A percentile compares a stretch with the other conserved stretches of the same genome.
phyloP scores from a whole-genome alignment of 163 green algal genomes.

The Chlorella variabilis region DNA sequence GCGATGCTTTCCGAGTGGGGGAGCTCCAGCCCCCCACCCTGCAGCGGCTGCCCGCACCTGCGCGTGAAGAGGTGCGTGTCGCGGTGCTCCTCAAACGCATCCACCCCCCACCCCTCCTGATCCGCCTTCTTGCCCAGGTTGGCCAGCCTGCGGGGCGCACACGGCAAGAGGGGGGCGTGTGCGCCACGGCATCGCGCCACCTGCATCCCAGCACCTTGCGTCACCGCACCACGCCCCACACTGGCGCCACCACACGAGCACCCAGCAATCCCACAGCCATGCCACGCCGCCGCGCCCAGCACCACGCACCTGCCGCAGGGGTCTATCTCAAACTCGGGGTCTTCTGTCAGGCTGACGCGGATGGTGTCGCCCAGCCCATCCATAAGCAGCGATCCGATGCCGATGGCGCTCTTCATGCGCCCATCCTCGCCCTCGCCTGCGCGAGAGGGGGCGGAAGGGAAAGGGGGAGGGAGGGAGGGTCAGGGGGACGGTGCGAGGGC shows the following conservation, averaged over 20 bases:
- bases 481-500: no score
- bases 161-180: neutral
- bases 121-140: slow-evolving; percentile 77
- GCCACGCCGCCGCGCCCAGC: no score
- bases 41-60: neutral
- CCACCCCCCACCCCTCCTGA: slow-evolving; percentile 45
- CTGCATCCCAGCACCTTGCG: neutral
- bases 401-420: slow-evolving; percentile 98
- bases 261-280: no score
- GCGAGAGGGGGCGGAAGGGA: no score
- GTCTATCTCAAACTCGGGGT: slow-evolving; percentile 97
- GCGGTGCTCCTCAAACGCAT: slow-evolving; percentile 83
- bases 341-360: slow-evolving; percentile 96
- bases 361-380: slow-evolving; percentile 99
- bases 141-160: slow-evolving; percentile 60
- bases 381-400: slow-evolving; percentile 92
- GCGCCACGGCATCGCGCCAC: neutral
- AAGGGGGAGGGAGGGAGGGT: neutral
- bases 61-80: slow-evolving; percentile 93
- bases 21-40: neutral
- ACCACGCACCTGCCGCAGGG: slow-evolving; percentile 76
- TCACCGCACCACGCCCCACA: no score
- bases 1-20: no score
- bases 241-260: no score
- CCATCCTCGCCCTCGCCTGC: slow-evolving; percentile 97